Conservation (phyloP, 2,329 filamentous ascomycete genomes). For the Beauveria pseudobassiana region DNA sequence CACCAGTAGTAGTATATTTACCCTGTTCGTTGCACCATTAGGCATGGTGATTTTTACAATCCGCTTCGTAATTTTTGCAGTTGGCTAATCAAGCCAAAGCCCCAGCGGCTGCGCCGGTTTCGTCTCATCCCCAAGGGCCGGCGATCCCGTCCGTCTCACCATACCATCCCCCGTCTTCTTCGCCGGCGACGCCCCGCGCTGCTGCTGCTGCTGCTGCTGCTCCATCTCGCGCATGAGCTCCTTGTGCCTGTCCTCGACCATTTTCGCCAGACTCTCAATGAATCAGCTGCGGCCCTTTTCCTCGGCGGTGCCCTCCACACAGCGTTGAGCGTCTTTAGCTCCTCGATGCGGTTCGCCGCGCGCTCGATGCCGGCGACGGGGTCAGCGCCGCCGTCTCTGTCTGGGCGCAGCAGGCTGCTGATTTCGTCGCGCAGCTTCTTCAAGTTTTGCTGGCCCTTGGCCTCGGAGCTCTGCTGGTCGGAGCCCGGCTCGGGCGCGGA, state of each 20-base stretch:
- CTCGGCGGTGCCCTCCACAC: slow-evolving; percentile 97
- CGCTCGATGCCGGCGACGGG: slow-evolving; percentile 62
- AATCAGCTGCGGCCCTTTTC: slow-evolving; percentile 78
- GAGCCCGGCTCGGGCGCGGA: slow-evolving; percentile 71
- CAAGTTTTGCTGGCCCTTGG: slow-evolving; percentile 79
- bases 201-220: slow-evolving; percentile 1
- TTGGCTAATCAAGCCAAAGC: slow-evolving; percentile 56
- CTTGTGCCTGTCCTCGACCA: slow-evolving; percentile 68
- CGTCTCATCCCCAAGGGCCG: slow-evolving; percentile 19
- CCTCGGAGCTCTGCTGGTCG: slow-evolving; percentile 62
- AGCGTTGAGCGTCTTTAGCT: slow-evolving; percentile 65
- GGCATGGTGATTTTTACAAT: slow-evolving; percentile 25
- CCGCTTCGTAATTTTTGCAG: slow-evolving; percentile 52
- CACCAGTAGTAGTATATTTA: background rate
- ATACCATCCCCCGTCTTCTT: slow-evolving; percentile 21
- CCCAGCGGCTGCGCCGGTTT: slow-evolving; percentile 31
- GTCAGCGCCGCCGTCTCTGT: slow-evolving; percentile 34
- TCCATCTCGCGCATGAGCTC: slow-evolving; percentile 47
- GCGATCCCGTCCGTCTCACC: slow-evolving; percentile 26
- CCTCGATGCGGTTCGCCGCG: slow-evolving; percentile 66
- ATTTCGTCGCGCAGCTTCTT: slow-evolving; percentile 66
- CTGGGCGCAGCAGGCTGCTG: slow-evolving; percentile 50
- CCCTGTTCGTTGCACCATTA: background rate
- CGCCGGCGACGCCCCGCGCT: background rate
- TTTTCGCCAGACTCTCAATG: slow-evolving; percentile 71